Evolutionary conservation across 805 yeast genomes (phyloP).

Genomic region (Dipodascus albidus): DNA sequence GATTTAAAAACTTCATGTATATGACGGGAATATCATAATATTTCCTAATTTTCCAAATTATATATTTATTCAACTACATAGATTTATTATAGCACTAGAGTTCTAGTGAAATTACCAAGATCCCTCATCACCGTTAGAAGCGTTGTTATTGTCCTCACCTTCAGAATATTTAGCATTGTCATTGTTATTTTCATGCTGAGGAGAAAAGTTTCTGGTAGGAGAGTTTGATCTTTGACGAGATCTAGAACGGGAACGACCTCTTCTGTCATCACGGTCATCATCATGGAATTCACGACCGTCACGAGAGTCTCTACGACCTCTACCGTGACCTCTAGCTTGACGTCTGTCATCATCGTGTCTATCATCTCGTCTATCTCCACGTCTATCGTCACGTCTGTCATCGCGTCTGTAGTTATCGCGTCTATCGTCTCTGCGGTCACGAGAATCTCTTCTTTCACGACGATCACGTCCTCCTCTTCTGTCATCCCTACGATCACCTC

Average conservation of each 20-base stretch:
- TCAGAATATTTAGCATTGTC: not conserved
- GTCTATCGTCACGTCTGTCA: constrained; percentile 1
- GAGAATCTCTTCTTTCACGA: constrained; percentile 36
- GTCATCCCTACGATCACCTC: constrained; percentile 15
- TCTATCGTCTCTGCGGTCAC: constrained; percentile 13
- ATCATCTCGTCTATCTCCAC: constrained; percentile 5
- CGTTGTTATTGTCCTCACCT: not conserved
- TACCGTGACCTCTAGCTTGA: constrained; percentile 6
- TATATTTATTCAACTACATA: not conserved
- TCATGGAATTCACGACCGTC: not conserved
- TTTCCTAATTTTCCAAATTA: not conserved
- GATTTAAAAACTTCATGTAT: not conserved
- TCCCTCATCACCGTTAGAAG: not conserved
- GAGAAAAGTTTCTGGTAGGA: not conserved
- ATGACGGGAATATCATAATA: not conserved
- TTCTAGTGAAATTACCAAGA: not conserved
- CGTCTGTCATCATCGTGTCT: constrained; percentile 9
- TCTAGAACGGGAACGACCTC: constrained; percentile 3
- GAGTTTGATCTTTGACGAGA: not conserved
- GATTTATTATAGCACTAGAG: not conserved
- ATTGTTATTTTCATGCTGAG: not conserved
- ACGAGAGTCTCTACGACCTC: constrained; percentile 3
- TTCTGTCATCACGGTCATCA: not conserved
- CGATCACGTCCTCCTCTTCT: constrained; percentile 18
- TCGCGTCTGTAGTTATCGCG: constrained; percentile 4